Evolutionary conservation across 768 basidiomycete species (phyloP).

Genomic region (Piloderma croceum): DNA sequence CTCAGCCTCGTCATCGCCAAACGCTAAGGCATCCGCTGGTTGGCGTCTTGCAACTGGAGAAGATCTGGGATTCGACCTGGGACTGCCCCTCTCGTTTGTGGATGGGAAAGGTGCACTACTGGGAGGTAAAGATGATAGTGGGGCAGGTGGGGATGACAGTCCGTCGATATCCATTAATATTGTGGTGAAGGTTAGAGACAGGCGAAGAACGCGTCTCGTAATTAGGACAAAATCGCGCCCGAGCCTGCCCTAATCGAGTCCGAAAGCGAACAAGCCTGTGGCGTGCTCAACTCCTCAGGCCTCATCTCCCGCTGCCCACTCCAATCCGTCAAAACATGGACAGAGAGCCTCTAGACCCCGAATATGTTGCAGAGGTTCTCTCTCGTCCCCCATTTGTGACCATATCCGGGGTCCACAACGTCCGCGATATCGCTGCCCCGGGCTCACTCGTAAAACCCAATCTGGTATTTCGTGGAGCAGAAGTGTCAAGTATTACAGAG

Average conservation of each 20-base stretch:
- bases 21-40: conserved; percentile 47
- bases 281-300: neutral
- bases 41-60: conserved; percentile 36
- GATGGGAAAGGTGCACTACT: conserved; percentile 43
- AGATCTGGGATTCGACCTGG: conserved; percentile 23
- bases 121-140: conserved; percentile 45
- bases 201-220: conserved; percentile 10
- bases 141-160: conserved; percentile 51
- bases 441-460: conserved; percentile 52
- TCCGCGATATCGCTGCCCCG: conserved; percentile 67
- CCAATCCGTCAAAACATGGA: conserved; percentile 15
- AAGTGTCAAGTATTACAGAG: conserved; percentile 63
- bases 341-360: conserved; percentile 61
- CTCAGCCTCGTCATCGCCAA: conserved; percentile 47
- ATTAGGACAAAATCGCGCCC: conserved; percentile 7
- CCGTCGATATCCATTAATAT: conserved; percentile 50
- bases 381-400: conserved; percentile 66
- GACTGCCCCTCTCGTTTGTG: conserved; percentile 25
- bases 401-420: conserved; percentile 70
- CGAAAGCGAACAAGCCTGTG: conserved; percentile 1
- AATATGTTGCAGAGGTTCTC: conserved; percentile 56
- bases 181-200: conserved; percentile 16
- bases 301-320: neutral
- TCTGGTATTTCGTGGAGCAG: conserved; percentile 63
- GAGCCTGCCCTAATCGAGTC: conserved; percentile 3